Percentiles rank a stretch among this genome's conserved stretches.
Evolutionary conservation across 257 asterid genomes (phyloP).

Genomic region (Galeopsis tetrahit): DNA sequence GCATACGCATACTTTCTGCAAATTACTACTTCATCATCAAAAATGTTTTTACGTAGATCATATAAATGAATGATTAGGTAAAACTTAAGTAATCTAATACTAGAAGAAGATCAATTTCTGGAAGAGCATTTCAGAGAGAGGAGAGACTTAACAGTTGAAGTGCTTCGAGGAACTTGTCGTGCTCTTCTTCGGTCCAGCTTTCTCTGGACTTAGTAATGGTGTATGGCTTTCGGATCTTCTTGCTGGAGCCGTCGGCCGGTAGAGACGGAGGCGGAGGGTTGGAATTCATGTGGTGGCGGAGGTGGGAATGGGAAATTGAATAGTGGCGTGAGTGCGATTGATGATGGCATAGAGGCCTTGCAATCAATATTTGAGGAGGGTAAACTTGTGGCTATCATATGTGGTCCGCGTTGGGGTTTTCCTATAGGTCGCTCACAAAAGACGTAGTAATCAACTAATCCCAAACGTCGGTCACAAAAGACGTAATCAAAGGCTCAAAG

Average conservation of each 20-base stretch:
- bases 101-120: background rate
- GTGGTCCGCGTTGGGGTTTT: background rate
- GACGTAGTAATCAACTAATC: too few species aligned
- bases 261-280: constrained; percentile 46
- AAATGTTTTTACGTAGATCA: background rate
- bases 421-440: background rate
- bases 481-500: too few species aligned
- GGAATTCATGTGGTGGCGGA: constrained; percentile 49
- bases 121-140: background rate
- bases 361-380: constrained; percentile 38
- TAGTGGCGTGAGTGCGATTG: constrained; percentile 9
- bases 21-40: background rate
- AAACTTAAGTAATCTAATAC: background rate
- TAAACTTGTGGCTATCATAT: constrained; percentile 7
- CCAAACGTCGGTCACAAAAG: too few species aligned
- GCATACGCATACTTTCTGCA: background rate
- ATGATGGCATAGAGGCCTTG: constrained; percentile 29
- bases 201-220: constrained; percentile 90
- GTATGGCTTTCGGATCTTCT: constrained; percentile 83
- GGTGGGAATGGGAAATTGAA: constrained; percentile 9
- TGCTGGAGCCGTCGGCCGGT: constrained; percentile 47
- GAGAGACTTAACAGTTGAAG: constrained; percentile 70
- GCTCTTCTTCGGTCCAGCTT: constrained; percentile 95
- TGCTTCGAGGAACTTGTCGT: constrained; percentile 91
- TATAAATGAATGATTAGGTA: background rate